Percentiles rank a stretch among this genome's conserved stretches.
phyloP scores from a whole-genome alignment of 805 yeast genomes.

The Torulaspora microellipsoides region DNA sequence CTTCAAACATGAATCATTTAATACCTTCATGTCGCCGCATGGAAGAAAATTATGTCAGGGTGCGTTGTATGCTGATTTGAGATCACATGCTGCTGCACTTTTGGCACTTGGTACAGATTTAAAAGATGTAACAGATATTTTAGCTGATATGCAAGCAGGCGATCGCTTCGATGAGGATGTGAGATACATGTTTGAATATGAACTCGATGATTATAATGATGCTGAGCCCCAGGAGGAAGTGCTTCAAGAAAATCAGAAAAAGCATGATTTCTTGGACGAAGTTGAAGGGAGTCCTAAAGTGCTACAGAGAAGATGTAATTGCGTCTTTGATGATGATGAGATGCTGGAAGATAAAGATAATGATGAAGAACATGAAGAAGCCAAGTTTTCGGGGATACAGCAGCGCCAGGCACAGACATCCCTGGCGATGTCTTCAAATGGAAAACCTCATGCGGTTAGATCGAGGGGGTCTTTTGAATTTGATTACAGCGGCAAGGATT shows the following conservation, averaged over 20 bases:
- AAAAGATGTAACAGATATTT: conserved; percentile 48
- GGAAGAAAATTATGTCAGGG: conserved; percentile 61
- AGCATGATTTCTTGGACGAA: not conserved
- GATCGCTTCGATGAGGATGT: conserved; percentile 69
- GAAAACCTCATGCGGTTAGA: conserved; percentile 34
- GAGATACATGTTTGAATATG: conserved; percentile 55
- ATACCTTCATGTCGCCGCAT: conserved; percentile 61
- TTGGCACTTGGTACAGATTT: conserved; percentile 44
- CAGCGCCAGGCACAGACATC: conserved; percentile 11
- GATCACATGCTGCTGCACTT: conserved; percentile 54
- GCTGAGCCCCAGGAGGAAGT: conserved; percentile 29
- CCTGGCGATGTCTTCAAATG: conserved; percentile 10
- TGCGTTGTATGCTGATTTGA: conserved; percentile 51
- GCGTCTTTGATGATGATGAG: conserved; percentile 37
- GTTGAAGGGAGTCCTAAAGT: conserved; percentile 20
- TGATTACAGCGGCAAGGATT: conserved; percentile 60
- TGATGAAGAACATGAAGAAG: conserved; percentile 25
- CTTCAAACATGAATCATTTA: conserved; percentile 51
- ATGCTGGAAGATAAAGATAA: conserved; percentile 25
- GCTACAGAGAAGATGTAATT: conserved; percentile 33
- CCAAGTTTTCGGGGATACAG: conserved; percentile 10
- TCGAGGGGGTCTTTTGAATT: conserved; percentile 41
- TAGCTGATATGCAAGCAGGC: conserved; percentile 52
- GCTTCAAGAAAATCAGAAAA: conserved; percentile 20
- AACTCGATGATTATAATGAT: conserved; percentile 42